Base-by-base conservation (phyloP, 2,329 filamentous ascomycete species). In the Penicillium sp. region DNA sequence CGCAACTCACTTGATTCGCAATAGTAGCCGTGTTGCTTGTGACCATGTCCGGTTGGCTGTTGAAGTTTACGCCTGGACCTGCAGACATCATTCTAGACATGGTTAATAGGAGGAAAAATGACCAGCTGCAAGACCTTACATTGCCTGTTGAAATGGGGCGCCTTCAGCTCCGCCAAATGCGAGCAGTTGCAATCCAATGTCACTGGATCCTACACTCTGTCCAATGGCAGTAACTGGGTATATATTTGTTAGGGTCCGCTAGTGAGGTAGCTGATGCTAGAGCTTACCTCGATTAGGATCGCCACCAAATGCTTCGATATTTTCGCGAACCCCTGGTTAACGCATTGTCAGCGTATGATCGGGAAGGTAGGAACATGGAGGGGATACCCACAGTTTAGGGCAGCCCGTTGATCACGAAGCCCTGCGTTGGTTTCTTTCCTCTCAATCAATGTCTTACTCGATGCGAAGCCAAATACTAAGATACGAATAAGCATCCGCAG, bases 381-480 rank as follows among this genome's bases (percentile, higher is more conserved):
- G 15, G 1, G 11, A n/a, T n/a, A 8, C 64, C 8, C 66, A 75
- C 72, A 76, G 50, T 74, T 67, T 23, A 76, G 60, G 15, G 72
- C 74, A 23, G 69, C 68, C 17, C 71, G 70, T 49, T 75, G 72
- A 53, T 76, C 73, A 46, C 73, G 69, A 17, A 76, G 58, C 29
- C 73, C 74, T 17, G 60, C 70, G 60, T 75, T 75, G 1, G 69
- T 70, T 21, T 70, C 67, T 31, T 68, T 70, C 1, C 47, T 60
- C 5, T 68, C 58, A 8, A 57, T 60, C 56, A 76, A 29, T 2
- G 66, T 63, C 30, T 67, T 62, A 23, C 67, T 69, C 5, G 65
- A 64, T 23, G 66, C 66, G 46, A 67, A 67, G 11, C 66, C 66
- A 38, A 67, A 65, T 7, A 66, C 58, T 64, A 41, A 7, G 19